Evolutionary conservation across 148 eudicot genomes (phyloP), one percentile per base, ranked within the genome.

Genomic region (Cornus suecica): DNA sequence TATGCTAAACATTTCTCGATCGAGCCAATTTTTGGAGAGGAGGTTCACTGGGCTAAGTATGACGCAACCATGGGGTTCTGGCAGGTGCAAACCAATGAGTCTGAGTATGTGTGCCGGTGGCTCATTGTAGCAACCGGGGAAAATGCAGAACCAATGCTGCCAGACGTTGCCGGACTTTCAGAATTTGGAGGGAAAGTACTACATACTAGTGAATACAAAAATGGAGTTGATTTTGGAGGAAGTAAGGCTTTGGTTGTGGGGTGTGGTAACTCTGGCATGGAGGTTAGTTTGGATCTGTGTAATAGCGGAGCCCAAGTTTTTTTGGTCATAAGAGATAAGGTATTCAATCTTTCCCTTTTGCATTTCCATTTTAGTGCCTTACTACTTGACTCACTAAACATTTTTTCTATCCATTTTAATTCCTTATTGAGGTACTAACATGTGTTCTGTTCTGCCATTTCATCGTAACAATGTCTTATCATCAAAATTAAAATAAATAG

Each of bases 191-290:
- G 83, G 14, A 62, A 71, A 23, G 29, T 80, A 8, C 25, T 71
- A 22, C 83, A 80, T 64, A 70, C 76, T 20, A 76, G 73, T 73
- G 62, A 76, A n/a, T 80, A 80, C 69, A 61, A 66, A 51, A 76
- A 71, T 72, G 83, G 83, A 23, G 41, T 22, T 26, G 60, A 56
- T 15, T 80, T 66, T 68, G 58, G 72, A 76, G 83, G 80, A 28
- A 56, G 27, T 20, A 65, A 66, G 60, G 83, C 76, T 76, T 72
- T 80, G 73, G 83, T 80, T 41, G 79, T 80, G 54, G 83, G 83
- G 24, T 71, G 80, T 30, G 83, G 83, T 16, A 80, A 80, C n/a
- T 80, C 83, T 13, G 83, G 83, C 30, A 76, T 80, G 83, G 83
- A 80, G 66, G 34, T 76, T 62, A 78, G 72, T 26, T 66, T 75